A percentile compares a stretch with the other conserved stretches of the same genome.
phyloP scores from a whole-genome alignment of 148 eudicot genomes.

The Camellia sinensis region DNA sequence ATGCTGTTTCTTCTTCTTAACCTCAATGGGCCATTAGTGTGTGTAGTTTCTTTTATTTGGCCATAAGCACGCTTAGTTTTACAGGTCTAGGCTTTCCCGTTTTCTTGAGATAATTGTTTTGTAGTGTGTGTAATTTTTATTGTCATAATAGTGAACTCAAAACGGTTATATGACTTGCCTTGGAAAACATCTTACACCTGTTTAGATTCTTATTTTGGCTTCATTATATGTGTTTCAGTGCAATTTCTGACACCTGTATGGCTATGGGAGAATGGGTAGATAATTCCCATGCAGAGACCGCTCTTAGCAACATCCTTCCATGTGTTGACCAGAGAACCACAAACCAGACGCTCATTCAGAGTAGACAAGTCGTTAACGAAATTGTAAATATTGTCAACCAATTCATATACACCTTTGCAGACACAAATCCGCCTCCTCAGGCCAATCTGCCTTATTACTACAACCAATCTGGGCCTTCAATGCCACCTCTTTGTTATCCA shows the following conservation, averaged over 20 bases:
- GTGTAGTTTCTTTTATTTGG: not conserved
- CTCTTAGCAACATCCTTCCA: slow-evolving; percentile 92
- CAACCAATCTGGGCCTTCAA: slow-evolving; percentile 83
- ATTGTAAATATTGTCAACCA: slow-evolving; percentile 64
- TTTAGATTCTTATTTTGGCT: not conserved
- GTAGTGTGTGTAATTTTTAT: not conserved
- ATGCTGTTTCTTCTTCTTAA: not conserved
- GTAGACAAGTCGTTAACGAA: slow-evolving; percentile 56
- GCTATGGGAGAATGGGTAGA: slow-evolving; percentile 99
- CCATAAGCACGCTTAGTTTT: not conserved
- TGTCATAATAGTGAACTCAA: not conserved
- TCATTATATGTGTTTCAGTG: slow-evolving; percentile 39
- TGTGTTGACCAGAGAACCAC: slow-evolving; percentile 85
- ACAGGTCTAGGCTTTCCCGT: not conserved
- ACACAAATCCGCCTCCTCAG: slow-evolving; percentile 53
- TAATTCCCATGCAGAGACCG: slow-evolving; percentile 87
- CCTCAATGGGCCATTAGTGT: not conserved
- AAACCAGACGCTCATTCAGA: slow-evolving; percentile 67
- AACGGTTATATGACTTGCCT: too few relatives aligned
- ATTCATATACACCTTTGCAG: slow-evolving; percentile 64
- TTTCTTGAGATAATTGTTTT: not conserved
- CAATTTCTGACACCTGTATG: slow-evolving; percentile 79
- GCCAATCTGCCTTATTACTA: slow-evolving; percentile 41
- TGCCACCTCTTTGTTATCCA: slow-evolving; percentile 85
- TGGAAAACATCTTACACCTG: not conserved